Percentiles rank a stretch among this genome's conserved stretches.
These are phyloP conservation scores for Eutrema japonicum DNA, from an alignment of 345 rosid genomes.

Conservation along the genomic window DNA sequence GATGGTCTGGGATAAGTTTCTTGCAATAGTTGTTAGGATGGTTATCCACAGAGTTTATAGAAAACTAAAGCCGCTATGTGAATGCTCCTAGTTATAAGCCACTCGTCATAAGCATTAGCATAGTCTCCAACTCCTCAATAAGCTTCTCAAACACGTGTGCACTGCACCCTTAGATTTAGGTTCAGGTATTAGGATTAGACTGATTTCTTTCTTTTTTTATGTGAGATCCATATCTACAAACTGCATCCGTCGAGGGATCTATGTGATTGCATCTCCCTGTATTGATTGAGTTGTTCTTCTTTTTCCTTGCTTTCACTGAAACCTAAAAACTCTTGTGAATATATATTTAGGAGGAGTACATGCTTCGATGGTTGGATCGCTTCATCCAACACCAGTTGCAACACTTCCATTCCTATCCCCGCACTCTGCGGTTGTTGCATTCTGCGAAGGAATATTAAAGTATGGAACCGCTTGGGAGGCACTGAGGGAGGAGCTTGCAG, in stretches of 20 bases:
- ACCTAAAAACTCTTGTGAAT: constrained; percentile 6
- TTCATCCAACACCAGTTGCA: constrained; percentile 95
- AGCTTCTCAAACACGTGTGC: not conserved
- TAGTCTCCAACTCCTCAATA: not conserved
- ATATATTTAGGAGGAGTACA: constrained; percentile 83
- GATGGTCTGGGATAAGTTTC: constrained; percentile 9
- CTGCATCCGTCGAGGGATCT: not conserved
- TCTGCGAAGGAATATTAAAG: constrained; percentile 94
- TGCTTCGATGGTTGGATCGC: constrained; percentile 99
- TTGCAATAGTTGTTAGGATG: not conserved
- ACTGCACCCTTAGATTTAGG: not conserved
- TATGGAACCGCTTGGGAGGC: constrained; percentile 99
- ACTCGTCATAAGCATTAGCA: not conserved
- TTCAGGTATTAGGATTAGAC: not conserved
- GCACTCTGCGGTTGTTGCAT: constrained; percentile 98
- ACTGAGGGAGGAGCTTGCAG: constrained; percentile 87
- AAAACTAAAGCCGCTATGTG: not conserved
- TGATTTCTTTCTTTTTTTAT: not conserved
- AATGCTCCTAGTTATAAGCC: not conserved
- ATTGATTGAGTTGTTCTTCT: not conserved
- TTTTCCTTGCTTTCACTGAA: constrained; percentile 38
- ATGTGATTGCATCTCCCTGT: constrained; percentile 4
- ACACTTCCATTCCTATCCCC: constrained; percentile 97
- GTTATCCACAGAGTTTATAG: not conserved
- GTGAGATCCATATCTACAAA: not conserved